A percentile compares a stretch with the other conserved stretches of the same genome.
Conservation (phyloP, 108 stramenopile genomes). For the Aurantiochytrium sp. region DNA sequence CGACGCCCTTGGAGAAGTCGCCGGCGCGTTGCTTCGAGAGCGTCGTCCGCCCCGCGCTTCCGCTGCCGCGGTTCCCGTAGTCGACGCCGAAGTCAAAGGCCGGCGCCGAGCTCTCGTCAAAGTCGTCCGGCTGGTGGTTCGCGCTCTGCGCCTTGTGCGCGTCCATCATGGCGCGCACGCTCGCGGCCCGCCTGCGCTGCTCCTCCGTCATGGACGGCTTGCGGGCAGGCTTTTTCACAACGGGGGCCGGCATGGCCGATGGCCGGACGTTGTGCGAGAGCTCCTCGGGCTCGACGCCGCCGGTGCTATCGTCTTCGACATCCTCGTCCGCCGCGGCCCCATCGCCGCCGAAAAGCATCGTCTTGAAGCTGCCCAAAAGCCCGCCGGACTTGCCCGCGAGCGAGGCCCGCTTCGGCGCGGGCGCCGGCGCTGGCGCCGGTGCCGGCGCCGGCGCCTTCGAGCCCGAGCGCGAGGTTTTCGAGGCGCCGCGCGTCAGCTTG, state of each 20-base stretch:
- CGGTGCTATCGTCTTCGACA: no score
- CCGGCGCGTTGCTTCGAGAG: conserved; percentile 14
- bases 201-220: background rate
- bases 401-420: no score
- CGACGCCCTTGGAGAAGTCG: conserved; percentile 1
- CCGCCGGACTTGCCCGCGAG: no score
- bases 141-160: background rate
- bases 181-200: background rate
- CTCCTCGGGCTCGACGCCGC: background rate
- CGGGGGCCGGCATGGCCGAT: background rate
- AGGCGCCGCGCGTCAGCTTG: no score
- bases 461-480: no score
- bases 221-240: background rate
- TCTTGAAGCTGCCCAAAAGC: no score
- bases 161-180: conserved; percentile 23
- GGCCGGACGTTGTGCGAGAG: background rate
- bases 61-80: background rate
- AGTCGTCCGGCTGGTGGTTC: background rate
- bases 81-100: conserved; percentile 27
- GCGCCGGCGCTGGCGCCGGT: no score
- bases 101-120: background rate
- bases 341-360: no score
- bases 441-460: no score
- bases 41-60: background rate
- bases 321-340: no score